phyloP scores from a whole-genome alignment of 257 asterid species.

The Solanum chilense region DNA sequence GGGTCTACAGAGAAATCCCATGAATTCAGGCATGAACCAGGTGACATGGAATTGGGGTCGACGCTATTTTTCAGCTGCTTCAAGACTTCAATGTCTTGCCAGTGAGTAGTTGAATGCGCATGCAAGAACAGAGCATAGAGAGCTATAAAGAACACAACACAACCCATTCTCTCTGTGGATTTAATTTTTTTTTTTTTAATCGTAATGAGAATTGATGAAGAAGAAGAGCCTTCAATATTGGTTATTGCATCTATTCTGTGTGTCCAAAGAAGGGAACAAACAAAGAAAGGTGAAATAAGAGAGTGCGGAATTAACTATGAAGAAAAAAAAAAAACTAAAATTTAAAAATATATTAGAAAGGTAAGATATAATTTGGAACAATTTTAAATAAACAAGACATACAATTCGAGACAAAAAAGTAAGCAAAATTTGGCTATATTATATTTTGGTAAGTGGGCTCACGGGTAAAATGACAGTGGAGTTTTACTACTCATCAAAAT shows the following conservation, averaged over 20 bases:
- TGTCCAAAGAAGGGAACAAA: not conserved
- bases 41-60: conserved; percentile 27
- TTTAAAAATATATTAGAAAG: not conserved
- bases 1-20: conserved; percentile 78
- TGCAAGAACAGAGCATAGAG: conserved; percentile 8
- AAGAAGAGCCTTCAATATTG: not conserved
- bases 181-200: too few species aligned
- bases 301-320: not conserved
- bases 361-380: not conserved
- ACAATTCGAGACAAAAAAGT: not conserved
- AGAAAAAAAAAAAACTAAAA: not conserved
- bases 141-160: not conserved
- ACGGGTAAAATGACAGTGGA: not conserved
- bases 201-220: not conserved
- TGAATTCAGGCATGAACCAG: conserved; percentile 56
- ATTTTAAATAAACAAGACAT: not conserved
- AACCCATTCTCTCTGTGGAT: not conserved
- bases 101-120: conserved; percentile 37
- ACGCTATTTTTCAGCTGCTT: conserved; percentile 47
- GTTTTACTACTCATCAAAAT: not conserved
- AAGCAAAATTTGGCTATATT: not conserved
- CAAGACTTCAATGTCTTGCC: conserved; percentile 46
- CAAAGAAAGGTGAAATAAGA: not conserved
- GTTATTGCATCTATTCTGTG: not conserved
- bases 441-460: not conserved